Evolutionary conservation across 805 yeast genomes (phyloP).

Genomic region (Ogataea salicorniae): DNA sequence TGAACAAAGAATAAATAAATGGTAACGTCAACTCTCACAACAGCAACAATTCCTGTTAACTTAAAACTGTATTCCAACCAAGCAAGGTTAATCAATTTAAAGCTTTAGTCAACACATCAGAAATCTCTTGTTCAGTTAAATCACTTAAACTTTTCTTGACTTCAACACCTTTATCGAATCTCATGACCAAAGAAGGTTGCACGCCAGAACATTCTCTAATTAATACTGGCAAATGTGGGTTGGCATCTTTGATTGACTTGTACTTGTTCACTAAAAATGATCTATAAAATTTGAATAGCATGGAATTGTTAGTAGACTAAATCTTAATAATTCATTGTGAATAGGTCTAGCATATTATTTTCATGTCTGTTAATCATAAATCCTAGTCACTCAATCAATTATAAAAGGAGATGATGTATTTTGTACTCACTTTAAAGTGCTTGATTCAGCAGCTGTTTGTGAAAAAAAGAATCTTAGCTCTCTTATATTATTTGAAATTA

Average conservation of each 20-base stretch:
- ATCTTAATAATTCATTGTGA: not conserved
- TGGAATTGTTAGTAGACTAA: not conserved
- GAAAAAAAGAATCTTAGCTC: slow-evolving; percentile 81
- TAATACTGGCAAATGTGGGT: slow-evolving; percentile 67
- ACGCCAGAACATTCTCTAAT: slow-evolving; percentile 74
- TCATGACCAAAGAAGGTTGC: slow-evolving; percentile 68
- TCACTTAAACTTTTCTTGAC: slow-evolving; percentile 45
- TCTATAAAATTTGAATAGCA: slow-evolving; percentile 28
- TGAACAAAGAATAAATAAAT: no score
- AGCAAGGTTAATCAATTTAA: not conserved
- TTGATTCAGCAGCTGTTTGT: slow-evolving; percentile 70
- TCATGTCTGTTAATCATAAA: no score
- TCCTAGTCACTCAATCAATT: not conserved
- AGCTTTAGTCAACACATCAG: slow-evolving; percentile 26
- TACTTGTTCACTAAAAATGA: slow-evolving; percentile 59
- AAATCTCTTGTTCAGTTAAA: slow-evolving; percentile 42
- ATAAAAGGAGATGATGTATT: no score
- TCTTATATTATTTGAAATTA: slow-evolving; percentile 50
- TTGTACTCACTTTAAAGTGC: slow-evolving; percentile 43
- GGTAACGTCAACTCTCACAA: no score
- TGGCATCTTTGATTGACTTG: slow-evolving; percentile 55
- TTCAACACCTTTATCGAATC: slow-evolving; percentile 57
- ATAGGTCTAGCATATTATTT: no score
- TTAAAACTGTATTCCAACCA: no score
- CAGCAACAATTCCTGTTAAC: no score